Base-by-base conservation (phyloP, 1,139 yeast species). In the Sugiyamaella japonica region DNA sequence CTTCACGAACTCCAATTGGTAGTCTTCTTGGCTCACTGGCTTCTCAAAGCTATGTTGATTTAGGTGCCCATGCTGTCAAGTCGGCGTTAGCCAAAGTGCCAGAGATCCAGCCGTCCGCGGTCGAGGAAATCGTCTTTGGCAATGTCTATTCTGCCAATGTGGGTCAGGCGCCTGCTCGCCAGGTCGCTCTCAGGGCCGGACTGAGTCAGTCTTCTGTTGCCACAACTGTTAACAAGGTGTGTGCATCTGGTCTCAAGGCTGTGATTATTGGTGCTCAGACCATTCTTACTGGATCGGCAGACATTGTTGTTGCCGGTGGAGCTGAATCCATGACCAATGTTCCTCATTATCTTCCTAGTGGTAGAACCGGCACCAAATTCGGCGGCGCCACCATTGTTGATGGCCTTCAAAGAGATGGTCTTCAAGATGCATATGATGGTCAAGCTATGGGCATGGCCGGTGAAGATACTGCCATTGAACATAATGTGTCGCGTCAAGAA, bases 91-190 rank as follows among this genome's bases (percentile, higher is more conserved):
- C 76, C 50, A 87, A 89, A 70, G 93, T 88, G 48, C 95, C 96
- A 54, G 82, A 84, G 71, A 79, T 93, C 73, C 79, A 86, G 66
- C 84, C 96, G 50, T 65, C 67, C 15, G 84, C 80, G 58, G 95
- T 87, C 56, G 97, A 93, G 64, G 98, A 93, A 73, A 82, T 93
- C 67, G 78, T 88, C 66, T 91, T 90, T 70, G 99, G 99, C 67
- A 89, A 90, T 67, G 99, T 90, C 52, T 76, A 89, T 69, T 88
- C 89, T 67, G 98, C 98, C 63, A 89, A 89, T 68, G 84, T 89
- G 56, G 99, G 99, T 60, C 99, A 93, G 76, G 93, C 93, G 59
- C 98, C 98, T 48, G 99, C 98, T 44, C 86, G 98, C 74, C 99
- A 93, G 76, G 98, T 93, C 56, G 97, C 97, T 15, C 70, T 91